Evolutionary conservation across 768 basidiomycete species (phyloP).

Genomic region (Rhodocollybia butyracea): DNA sequence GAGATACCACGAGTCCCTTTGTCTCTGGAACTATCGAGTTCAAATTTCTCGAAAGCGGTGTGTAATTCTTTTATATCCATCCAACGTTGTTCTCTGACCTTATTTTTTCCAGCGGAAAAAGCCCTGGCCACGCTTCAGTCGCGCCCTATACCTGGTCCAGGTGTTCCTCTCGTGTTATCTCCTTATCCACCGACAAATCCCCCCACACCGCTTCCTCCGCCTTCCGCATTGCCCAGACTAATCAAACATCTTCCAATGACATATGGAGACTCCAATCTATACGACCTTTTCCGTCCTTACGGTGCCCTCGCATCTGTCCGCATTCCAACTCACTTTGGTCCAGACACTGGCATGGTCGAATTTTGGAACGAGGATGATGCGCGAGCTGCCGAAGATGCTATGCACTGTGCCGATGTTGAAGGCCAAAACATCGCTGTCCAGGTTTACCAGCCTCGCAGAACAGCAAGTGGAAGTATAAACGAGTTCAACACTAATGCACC

Average conservation of each 20-base stretch:
- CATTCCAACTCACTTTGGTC: constrained; percentile 70
- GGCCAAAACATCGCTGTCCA: constrained; percentile 85
- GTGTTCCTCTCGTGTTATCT: constrained; percentile 66
- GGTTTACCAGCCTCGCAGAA: constrained; percentile 65
- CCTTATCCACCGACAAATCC: constrained; percentile 81
- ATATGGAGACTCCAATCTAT: constrained; percentile 70
- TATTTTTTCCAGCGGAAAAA: constrained; percentile 66
- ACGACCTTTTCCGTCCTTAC: constrained; percentile 80
- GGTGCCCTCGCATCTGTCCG: constrained; percentile 81
- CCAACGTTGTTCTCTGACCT: constrained; percentile 3
- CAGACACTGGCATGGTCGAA: constrained; percentile 76
- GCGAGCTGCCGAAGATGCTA: constrained; percentile 68
- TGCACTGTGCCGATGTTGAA: constrained; percentile 82
- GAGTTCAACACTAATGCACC: constrained; percentile 77
- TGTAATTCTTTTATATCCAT: constrained; percentile 18
- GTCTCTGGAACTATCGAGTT: constrained; percentile 81
- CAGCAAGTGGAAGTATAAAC: constrained; percentile 44
- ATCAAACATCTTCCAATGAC: constrained; percentile 78
- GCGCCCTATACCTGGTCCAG: constrained; percentile 60
- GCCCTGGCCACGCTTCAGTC: constrained; percentile 82
- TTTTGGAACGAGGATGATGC: constrained; percentile 90
- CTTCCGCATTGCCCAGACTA: constrained; percentile 73
- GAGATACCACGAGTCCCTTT: constrained; percentile 50
- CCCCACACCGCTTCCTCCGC: constrained; percentile 71
- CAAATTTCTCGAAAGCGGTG: constrained; percentile 78